phyloP scores from a whole-genome alignment of 345 rosid species.

The Eucalyptus cloeziana region DNA sequence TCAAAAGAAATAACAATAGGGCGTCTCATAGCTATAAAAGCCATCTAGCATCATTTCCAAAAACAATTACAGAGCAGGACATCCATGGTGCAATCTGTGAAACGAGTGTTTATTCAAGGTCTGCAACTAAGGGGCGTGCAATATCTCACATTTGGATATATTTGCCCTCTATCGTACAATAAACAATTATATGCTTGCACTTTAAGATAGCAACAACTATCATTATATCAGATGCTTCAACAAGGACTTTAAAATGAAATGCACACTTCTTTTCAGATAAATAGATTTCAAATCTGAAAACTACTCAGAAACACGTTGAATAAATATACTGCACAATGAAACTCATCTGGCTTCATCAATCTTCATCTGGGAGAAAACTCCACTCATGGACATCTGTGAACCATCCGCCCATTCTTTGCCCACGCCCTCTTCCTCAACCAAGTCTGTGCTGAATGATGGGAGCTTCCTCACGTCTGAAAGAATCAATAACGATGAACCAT shows the following conservation, averaged over 20 bases:
- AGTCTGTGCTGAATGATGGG: slow-evolving; percentile 8
- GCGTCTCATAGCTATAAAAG: not conserved
- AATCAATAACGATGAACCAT: slow-evolving; percentile 1
- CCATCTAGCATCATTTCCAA: not conserved
- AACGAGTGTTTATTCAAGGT: not conserved
- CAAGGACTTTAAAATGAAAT: not conserved
- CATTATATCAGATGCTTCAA: not conserved
- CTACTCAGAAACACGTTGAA: not conserved
- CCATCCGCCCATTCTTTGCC: not conserved
- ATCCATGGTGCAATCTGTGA: not conserved
- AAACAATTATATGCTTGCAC: not conserved
- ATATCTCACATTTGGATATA: not conserved
- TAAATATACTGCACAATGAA: not conserved
- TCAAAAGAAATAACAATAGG: not conserved
- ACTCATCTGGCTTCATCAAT: slow-evolving; percentile 12
- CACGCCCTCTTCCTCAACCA: not conserved
- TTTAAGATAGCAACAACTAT: not conserved
- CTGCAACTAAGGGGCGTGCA: not conserved
- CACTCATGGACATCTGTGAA: not conserved
- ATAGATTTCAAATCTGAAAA: not conserved
- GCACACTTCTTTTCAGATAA: not conserved
- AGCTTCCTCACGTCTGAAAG: slow-evolving; percentile 1
- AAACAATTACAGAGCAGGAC: not conserved
- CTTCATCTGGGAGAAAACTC: not conserved
- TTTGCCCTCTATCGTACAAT: not conserved